Evolutionary conservation across 208 protist species (phyloP), one percentile per base, ranked within the genome.

Genomic region (Angomonas ambiguus): DNA sequence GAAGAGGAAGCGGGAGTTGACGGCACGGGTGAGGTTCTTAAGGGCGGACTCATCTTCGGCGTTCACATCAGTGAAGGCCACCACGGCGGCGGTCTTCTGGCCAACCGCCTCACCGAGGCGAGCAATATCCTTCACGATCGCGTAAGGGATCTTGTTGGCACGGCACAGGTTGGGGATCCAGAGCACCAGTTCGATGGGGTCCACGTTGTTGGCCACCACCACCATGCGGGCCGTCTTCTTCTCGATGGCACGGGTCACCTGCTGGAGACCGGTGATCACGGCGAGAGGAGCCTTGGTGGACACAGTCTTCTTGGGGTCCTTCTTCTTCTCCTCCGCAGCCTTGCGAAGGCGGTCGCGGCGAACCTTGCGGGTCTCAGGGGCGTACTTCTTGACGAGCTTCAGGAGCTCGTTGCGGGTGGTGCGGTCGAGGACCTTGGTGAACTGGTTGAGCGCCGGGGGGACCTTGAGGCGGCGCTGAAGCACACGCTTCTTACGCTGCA

Each of bases 151-250:
- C 62, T 99, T 97, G 80, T 98, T 95, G 79, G 99, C 98, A 65
- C 93, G 85, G 94, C 98, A 99, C 22, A 99, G 95, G 63, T 98
- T 92, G 55, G 99, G 99, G 49, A 99, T 88, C 96, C 95, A 99
- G 27, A 99, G 60, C 62, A 99, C 98, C 20, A 99, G 78, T 88
- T 99, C 99, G 69, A 99, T 92, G 63, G 99, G 99, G 77, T 99
- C 98, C 69, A 99, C 98, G 86, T 99, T 99, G 91, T 99, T 96
- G 49, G 99, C 98, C 69, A 99, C 99, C 63, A 99, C 86, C 64
- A 99, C 99, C 27, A 99, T 81, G 73, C 96, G 93, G 28, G 98
- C 99, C 74, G 98, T 98, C 91, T 99, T 99, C 74, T 92, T 88
- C 92, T 99, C 98, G 66, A 99, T 93, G 22, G 98, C 82, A 61